Conservation (phyloP, 2,329 filamentous ascomycete genomes). For the Podosphaera leucotricha region DNA sequence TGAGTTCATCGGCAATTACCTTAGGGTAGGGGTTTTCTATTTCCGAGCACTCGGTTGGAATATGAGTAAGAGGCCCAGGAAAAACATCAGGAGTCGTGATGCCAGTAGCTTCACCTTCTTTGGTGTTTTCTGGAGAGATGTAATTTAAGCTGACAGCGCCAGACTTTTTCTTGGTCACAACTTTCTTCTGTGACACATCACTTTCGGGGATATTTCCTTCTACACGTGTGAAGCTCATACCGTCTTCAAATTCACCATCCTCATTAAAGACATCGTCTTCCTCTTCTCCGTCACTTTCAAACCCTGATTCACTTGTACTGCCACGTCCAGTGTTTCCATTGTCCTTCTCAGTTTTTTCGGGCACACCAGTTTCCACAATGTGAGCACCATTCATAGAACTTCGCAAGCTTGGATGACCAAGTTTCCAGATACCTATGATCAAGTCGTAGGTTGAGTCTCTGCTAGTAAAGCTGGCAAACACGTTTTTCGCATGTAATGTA, state of each 20-base stretch:
- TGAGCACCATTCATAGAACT: constrained; percentile 77
- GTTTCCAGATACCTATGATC: constrained; percentile 95
- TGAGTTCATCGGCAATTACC: constrained; percentile 60
- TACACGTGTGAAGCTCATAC: constrained; percentile 28
- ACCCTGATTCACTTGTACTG: constrained; percentile 29
- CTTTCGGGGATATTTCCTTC: constrained; percentile 21
- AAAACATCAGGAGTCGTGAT: constrained; percentile 34
- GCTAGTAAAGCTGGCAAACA: constrained; percentile 87
- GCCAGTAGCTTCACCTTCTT: constrained; percentile 21
- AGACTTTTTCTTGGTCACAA: constrained; percentile 46
- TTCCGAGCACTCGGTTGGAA: constrained; percentile 70
- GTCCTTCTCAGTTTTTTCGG: constrained; percentile 77
- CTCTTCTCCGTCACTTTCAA: constrained; percentile 16
- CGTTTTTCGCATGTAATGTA: constrained; percentile 80
- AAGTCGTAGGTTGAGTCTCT: constrained; percentile 91
- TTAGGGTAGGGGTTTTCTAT: constrained; percentile 60
- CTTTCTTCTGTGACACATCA: constrained; percentile 34
- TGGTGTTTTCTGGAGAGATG: constrained; percentile 23
- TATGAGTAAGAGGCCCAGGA: constrained; percentile 62
- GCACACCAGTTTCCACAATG: constrained; percentile 53
- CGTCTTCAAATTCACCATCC: constrained; percentile 52
- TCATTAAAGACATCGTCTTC: constrained; percentile 53
- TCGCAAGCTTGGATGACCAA: constrained; percentile 76
- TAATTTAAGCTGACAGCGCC: constrained; percentile 25
- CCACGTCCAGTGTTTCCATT: constrained; percentile 22